phyloP scores from a whole-genome alignment of 352 stramenopile species.

The Pythium aphanidermatum region DNA sequence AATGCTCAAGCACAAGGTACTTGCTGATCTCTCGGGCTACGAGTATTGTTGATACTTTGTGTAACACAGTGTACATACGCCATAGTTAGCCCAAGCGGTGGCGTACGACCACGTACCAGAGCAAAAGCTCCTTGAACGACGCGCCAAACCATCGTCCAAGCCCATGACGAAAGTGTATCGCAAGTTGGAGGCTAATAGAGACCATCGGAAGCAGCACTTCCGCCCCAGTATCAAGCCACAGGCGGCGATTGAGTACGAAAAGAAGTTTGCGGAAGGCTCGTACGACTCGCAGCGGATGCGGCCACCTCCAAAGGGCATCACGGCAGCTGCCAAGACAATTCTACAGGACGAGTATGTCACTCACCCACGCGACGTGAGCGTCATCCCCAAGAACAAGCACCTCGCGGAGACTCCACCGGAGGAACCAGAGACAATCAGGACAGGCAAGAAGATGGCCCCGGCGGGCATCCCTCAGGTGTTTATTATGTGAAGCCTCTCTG shows the following conservation, averaged over 20 bases:
- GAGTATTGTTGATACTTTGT: neutral
- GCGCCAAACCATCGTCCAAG: constrained; percentile 18
- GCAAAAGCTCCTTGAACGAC: constrained; percentile 15
- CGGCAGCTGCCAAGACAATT: constrained; percentile 33
- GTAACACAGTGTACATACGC: neutral
- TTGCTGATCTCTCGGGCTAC: too few relatives aligned
- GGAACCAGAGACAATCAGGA: constrained; percentile 9
- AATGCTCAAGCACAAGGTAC: constrained; percentile 40
- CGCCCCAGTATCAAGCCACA: constrained; percentile 46
- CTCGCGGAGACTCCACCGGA: neutral
- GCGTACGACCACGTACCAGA: constrained; percentile 50
- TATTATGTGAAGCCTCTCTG: constrained; percentile 37
- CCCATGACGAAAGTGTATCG: constrained; percentile 59
- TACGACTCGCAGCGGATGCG: constrained; percentile 32
- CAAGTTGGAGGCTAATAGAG: constrained; percentile 18
- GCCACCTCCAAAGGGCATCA: constrained; percentile 38
- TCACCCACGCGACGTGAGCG: constrained; percentile 48
- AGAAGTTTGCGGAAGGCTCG: constrained; percentile 27
- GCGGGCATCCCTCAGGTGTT: constrained; percentile 59
- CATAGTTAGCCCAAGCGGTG: constrained; percentile 44
- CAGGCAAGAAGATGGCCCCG: constrained; percentile 37
- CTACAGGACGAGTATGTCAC: constrained; percentile 72
- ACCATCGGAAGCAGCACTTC: constrained; percentile 5
- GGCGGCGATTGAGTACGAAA: constrained; percentile 59
- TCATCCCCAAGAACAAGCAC: constrained; percentile 32